Evolutionary conservation across 257 asterid genomes (phyloP), one percentile per base, ranked within the genome.

Genomic region (Solanum medicagineum): DNA sequence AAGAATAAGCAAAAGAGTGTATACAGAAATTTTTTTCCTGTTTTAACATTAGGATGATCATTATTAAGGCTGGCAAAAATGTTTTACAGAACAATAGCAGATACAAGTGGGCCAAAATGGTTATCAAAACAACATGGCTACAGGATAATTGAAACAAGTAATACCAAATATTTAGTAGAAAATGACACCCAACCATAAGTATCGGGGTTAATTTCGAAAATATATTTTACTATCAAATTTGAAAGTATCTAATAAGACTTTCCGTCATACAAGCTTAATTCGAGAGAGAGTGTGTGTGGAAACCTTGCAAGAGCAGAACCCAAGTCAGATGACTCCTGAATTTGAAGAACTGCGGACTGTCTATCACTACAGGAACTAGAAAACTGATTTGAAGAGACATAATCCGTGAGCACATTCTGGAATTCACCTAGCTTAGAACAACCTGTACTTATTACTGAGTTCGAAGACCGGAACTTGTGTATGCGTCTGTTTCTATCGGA

Each of bases 241-340:
- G 44, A 65, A 26, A 44, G 20, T 2, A 65, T 65, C 44, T 14
- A 65, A 65, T 13, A 65, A 65, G 8, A 69, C 15, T 40, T 17
- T 29, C 60, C 60, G 55, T 47, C 12, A 9, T 10, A 47, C 12
- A 47, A 47, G 3, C 42, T 36, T 36, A 54, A 54, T 54, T 56
- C 24, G 47, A 29, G 6, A 69, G 62, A 55, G 60, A 65, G 40
- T 6, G 42, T 36, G 42, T 36, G 42, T 36, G 12, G 47, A 66
- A 29, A 95, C 99, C 99, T 96, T 71, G 85, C 56, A 65, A 94
- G 99, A 91, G 97, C 97, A 86, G 94, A 87, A 40, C 83, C 91
- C 95, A 93, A 74, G 65, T 94, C 92, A 82, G 98, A 73, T 26
- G 98, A 90, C 42, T 91, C 80, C 85, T 92, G 96, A 87, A 96